Percentiles rank a stretch among this genome's conserved stretches.
Conservation (phyloP, 1,284 basidiomycete species). For the Gomphus bonarii region DNA sequence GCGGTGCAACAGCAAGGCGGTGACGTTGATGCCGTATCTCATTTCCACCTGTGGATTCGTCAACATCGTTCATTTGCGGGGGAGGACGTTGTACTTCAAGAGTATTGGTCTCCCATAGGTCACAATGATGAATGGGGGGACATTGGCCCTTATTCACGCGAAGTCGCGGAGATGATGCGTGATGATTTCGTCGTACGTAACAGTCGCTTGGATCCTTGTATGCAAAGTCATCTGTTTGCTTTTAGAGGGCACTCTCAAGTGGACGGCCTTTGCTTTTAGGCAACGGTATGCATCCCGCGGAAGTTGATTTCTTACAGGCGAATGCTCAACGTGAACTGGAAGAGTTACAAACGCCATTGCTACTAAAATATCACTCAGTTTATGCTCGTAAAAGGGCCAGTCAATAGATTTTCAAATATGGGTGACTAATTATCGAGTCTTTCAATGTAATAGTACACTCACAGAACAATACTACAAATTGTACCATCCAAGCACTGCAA, state of each 20-base stretch:
- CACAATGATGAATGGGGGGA: conserved; percentile 15
- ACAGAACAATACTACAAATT: conserved; percentile 4
- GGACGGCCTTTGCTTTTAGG: conserved; percentile 57
- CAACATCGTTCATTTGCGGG: conserved; percentile 42
- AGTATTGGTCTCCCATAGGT: conserved; percentile 49
- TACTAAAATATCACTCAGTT: conserved; percentile 45
- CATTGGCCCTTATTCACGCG: conserved; percentile 17
- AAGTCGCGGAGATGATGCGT: conserved; percentile 26
- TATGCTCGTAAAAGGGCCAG: conserved; percentile 42
- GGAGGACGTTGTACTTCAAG: conserved; percentile 36
- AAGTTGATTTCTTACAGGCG: conserved; percentile 43
- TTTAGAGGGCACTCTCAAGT: not conserved
- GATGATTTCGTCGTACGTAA: conserved; percentile 33
- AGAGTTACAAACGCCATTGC: conserved; percentile 36
- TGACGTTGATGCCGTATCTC: conserved; percentile 41
- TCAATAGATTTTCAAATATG: not conserved
- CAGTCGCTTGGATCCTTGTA: conserved; percentile 29
- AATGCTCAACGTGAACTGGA: conserved; percentile 41
- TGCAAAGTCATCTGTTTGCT: conserved; percentile 8
- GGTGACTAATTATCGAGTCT: not conserved
- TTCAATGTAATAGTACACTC: conserved; percentile 6
- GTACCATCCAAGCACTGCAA: not conserved
- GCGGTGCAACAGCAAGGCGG: conserved; percentile 48
- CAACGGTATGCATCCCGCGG: conserved; percentile 40
- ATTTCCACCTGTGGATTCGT: conserved; percentile 41